Base-by-base conservation (phyloP, 176 grass and related monocot species). In the Carex littledalei region DNA sequence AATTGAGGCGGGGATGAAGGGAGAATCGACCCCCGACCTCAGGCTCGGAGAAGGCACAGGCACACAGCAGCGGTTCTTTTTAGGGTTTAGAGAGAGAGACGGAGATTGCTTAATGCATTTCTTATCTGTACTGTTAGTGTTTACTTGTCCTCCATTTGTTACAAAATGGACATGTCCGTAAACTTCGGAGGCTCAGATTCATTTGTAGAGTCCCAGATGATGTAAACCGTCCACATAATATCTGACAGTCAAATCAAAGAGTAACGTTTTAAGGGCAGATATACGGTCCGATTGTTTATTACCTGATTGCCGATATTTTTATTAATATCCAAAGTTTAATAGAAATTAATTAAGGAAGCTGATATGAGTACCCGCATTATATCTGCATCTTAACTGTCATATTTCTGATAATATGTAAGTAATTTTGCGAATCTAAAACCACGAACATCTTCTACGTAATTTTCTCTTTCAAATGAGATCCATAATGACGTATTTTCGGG, bases 51-150 rank as follows among this genome's bases (percentile, higher is more conserved):
- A 68, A 8, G 2, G 65, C 3, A 26, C 5, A 76, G 32, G 22
- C 11, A 59, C 20, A 82, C 17, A 65, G 22, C 15, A 69, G 31
- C 22, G 1, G 41, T 12, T 31, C 34, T 45, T 37, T 17, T 17
- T 83, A 83, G 81, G 81, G 81, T 83, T 77, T 24, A 85, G 81
- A 37, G 54, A 75, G 68, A 86, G 84, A 86, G 70, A 78, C 16
- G 68, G 84, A 69, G 81, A 68, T 52, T 29, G 61, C 81, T 83
- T 32, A 34, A 67, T 54, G 63, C 64, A 31, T 69, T 50, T 50
- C 81, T 69, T 83, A 83, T 83, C 81, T 53, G 17, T 65, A 64
- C 60, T 41, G 80, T 69, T 69, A 35, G n/a, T 49, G 24, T 7
- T 60, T 60, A 1, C 57, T 62, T 79, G 1, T 16, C 45, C 60